phyloP scores from a whole-genome alignment of 768 basidiomycete genomes.

The Agrocybe praecox region DNA sequence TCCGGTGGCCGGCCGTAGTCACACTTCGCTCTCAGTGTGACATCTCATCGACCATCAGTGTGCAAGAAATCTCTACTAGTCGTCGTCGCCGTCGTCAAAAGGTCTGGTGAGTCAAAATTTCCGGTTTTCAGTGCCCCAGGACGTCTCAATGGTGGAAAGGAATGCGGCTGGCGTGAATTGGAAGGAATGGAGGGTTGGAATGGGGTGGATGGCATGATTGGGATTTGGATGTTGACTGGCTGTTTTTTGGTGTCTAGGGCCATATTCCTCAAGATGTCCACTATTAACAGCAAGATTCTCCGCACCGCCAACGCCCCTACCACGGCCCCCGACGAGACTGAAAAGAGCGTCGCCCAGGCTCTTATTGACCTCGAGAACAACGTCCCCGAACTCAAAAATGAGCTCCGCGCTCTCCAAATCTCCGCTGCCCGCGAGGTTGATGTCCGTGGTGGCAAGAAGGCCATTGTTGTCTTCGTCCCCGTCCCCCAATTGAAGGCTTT shows the following conservation, averaged over 20 bases:
- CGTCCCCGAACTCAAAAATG: constrained; percentile 96
- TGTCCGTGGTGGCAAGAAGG: constrained; percentile 99
- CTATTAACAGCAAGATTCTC: constrained; percentile 81
- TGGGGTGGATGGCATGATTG: constrained; percentile 57
- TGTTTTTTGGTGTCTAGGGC: constrained; percentile 31
- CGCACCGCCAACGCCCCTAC: constrained; percentile 96
- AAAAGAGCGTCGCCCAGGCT: constrained; percentile 91
- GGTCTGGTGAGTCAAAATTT: constrained; percentile 64
- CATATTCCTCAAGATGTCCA: constrained; percentile 63
- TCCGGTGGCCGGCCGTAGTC: constrained; percentile 12
- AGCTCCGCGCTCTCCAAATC: constrained; percentile 95
- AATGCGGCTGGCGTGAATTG: constrained; percentile 22
- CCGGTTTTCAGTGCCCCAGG: constrained; percentile 27
- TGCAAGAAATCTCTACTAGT: constrained; percentile 36
- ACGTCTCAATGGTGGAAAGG: constrained; percentile 23
- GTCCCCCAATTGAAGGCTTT: constrained; percentile 97
- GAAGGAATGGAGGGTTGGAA: constrained; percentile 29
- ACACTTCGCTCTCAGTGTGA: constrained; percentile 36
- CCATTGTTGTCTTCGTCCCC: constrained; percentile 97
- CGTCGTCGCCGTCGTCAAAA: constrained; percentile 60
- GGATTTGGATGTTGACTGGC: constrained; percentile 51
- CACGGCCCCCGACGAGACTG: constrained; percentile 88
- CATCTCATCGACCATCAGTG: constrained; percentile 24
- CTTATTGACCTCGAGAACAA: constrained; percentile 97
- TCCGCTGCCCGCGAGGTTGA: constrained; percentile 99